These are phyloP conservation scores for Crucibulum parvulum DNA, from an alignment of 1,284 basidiomycete genomes.

Conservation along the genomic window DNA sequence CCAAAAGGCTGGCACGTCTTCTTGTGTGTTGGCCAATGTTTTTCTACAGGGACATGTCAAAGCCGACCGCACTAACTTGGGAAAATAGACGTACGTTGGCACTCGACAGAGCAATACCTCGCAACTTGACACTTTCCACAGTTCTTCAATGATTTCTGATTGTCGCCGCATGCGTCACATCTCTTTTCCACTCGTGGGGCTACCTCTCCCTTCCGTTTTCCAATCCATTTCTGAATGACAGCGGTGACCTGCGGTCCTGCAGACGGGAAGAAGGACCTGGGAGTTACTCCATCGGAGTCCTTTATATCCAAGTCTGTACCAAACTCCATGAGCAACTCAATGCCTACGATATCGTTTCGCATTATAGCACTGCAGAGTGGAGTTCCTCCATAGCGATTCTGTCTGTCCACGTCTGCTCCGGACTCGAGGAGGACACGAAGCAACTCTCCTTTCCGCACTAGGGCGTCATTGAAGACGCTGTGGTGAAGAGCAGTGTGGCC, in stretches of 20 bases:
- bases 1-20: conserved; percentile 51
- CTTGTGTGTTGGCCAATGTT: conserved; percentile 58
- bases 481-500: conserved; percentile 59
- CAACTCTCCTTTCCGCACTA: conserved; percentile 30
- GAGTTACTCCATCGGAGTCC: conserved; percentile 51
- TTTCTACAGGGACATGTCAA: conserved; percentile 31
- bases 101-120: conserved; percentile 58
- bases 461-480: conserved; percentile 35
- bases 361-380: conserved; percentile 47
- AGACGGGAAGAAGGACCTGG: conserved; percentile 34
- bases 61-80: background rate
- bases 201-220: conserved; percentile 49
- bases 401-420: conserved; percentile 52
- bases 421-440: conserved; percentile 44
- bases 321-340: conserved; percentile 57
- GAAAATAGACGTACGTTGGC: conserved; percentile 51
- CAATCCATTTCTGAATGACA: conserved; percentile 52
- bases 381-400: conserved; percentile 54
- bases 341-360: conserved; percentile 28
- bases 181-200: conserved; percentile 46
- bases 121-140: conserved; percentile 51
- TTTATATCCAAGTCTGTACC: conserved; percentile 51
- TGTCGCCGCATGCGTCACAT: conserved; percentile 45
- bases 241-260: conserved; percentile 56
- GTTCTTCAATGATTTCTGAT: conserved; percentile 40